Conservation (phyloP, 768 basidiomycete species). For the Chalciporus pseudorubinellus region DNA sequence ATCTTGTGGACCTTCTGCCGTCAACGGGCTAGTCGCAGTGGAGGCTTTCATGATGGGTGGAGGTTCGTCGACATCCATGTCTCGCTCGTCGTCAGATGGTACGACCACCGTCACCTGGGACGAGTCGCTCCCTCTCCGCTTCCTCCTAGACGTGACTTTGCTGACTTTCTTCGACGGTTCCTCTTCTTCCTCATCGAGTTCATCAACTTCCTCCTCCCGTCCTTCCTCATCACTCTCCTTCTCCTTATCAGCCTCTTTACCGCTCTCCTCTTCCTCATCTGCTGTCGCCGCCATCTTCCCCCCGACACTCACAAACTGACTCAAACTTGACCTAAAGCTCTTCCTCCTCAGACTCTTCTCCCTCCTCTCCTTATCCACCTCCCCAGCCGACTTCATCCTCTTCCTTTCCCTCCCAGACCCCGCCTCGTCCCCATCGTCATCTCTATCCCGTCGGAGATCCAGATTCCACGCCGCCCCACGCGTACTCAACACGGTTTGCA, state of each 20-base stretch:
- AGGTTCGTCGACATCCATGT: conserved; percentile 26
- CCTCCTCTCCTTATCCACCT: conserved; percentile 3
- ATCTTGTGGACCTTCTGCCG: not conserved
- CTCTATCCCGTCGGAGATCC: conserved; percentile 10
- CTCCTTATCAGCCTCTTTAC: conserved; percentile 10
- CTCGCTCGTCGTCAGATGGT: conserved; percentile 23
- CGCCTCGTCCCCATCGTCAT: not conserved
- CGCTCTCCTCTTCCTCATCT: conserved; percentile 15
- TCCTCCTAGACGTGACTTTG: conserved; percentile 12
- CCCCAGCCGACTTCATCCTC: conserved; percentile 6
- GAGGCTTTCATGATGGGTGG: conserved; percentile 22
- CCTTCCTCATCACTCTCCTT: conserved; percentile 5
- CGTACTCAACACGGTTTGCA: conserved; percentile 51
- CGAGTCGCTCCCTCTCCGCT: conserved; percentile 11
- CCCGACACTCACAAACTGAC: conserved; percentile 53
- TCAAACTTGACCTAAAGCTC: conserved; percentile 47
- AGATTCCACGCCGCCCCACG: conserved; percentile 50
- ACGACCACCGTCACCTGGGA: conserved; percentile 21
- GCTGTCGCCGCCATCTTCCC: conserved; percentile 23
- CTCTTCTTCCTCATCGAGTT: conserved; percentile 9
- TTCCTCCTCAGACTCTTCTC: conserved; percentile 29
- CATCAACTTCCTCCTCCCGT: conserved; percentile 13
- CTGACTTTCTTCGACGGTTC: not conserved
- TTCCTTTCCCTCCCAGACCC: too few species aligned
- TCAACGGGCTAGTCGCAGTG: not conserved